A percentile compares a stretch with the other conserved stretches of the same genome.
Conservation (phyloP, 1,284 basidiomycete species). For the Ustilago vetiveriae region DNA sequence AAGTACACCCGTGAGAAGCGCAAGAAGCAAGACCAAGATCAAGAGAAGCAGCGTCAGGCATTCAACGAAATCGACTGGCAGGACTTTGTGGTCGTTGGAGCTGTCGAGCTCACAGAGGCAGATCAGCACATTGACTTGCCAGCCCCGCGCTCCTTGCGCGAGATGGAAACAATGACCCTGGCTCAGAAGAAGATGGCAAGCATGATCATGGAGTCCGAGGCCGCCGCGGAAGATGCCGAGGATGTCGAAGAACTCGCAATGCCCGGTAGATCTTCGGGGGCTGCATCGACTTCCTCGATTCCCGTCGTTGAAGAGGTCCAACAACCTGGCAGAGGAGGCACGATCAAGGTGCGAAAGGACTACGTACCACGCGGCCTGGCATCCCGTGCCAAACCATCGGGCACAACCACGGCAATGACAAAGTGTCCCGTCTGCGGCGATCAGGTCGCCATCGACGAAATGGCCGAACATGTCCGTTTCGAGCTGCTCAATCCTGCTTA, state of each 20-base stretch:
- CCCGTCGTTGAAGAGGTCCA: slow-evolving; percentile 19
- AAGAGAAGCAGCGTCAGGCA: slow-evolving; percentile 71
- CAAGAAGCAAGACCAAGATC: slow-evolving; percentile 85
- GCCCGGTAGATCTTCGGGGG: slow-evolving; percentile 18
- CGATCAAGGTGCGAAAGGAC: slow-evolving; percentile 82
- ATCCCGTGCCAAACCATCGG: slow-evolving; percentile 26
- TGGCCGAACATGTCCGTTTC: slow-evolving; percentile 97
- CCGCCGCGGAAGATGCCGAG: slow-evolving; percentile 74
- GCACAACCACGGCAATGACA: slow-evolving; percentile 68
- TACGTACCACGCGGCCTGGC: slow-evolving; percentile 76
- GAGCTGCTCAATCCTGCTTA: slow-evolving; percentile 90
- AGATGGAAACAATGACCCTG: slow-evolving; percentile 94
- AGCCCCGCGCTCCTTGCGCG: slow-evolving; percentile 90
- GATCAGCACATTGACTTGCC: slow-evolving; percentile 85
- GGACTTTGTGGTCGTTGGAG: slow-evolving; percentile 97
- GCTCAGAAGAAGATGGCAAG: slow-evolving; percentile 98
- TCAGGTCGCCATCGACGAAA: slow-evolving; percentile 90
- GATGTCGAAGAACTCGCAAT: slow-evolving; percentile 72
- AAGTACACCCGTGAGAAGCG: slow-evolving; percentile 82
- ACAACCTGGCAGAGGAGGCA: slow-evolving; percentile 4
- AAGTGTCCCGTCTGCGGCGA: slow-evolving; percentile 93
- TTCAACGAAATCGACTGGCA: slow-evolving; percentile 98
- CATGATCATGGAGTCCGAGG: slow-evolving; percentile 92
- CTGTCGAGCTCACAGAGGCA: slow-evolving; percentile 94
- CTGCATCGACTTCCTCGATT: slow-evolving; percentile 1